Evolutionary conservation across 208 protist species (phyloP).

Genomic region (Tritrichomonas musculus): DNA sequence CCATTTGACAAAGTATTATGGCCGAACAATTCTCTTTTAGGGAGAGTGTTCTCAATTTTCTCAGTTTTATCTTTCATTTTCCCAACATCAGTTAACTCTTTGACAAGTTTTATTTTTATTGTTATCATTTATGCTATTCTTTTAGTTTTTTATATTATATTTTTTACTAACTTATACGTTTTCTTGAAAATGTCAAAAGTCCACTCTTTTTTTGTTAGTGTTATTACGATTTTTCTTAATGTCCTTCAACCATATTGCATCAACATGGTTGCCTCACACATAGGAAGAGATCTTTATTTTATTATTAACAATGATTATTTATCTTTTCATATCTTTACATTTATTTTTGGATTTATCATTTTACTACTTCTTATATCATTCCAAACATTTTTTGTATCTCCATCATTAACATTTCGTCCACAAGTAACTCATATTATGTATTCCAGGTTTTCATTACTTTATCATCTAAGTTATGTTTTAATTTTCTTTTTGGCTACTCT

Average conservation of each 20-base stretch:
- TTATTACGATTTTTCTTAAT: neutral
- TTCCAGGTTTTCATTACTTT: neutral
- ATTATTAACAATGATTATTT: neutral
- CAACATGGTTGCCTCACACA: neutral
- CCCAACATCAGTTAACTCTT: too few relatives aligned
- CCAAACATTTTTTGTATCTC: neutral
- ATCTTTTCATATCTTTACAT: neutral
- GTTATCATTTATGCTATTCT: neutral
- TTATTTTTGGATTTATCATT: neutral
- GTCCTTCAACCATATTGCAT: neutral
- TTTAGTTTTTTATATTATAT: too few relatives aligned
- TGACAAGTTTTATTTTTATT: neutral
- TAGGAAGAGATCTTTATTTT: neutral
- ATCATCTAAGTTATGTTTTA: neutral
- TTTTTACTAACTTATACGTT: too few relatives aligned
- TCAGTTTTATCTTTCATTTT: too few relatives aligned
- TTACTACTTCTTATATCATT: neutral
- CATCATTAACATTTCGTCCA: neutral
- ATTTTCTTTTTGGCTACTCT: neutral
- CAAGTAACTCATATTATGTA: neutral
- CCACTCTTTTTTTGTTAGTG: neutral
- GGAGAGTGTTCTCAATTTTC: too few relatives aligned
- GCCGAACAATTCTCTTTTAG: too few relatives aligned
- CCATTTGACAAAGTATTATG: too few relatives aligned
- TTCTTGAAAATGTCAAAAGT: conserved; percentile 12